phyloP scores from a whole-genome alignment of 495 filamentous ascomycete species.

The Achaetomiella virescens region DNA sequence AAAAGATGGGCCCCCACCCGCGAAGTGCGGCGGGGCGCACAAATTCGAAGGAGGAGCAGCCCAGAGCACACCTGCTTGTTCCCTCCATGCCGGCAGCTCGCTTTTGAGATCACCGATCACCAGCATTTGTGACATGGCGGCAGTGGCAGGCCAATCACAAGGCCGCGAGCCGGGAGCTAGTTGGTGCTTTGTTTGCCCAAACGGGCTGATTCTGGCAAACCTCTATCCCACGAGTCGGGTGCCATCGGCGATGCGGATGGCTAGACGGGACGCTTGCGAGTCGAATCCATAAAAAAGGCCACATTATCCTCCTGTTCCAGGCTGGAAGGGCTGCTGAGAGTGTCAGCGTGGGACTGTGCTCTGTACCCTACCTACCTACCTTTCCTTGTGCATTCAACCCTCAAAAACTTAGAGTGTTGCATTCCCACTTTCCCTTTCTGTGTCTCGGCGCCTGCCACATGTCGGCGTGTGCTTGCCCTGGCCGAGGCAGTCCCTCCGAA shows the following conservation, averaged over 20 bases:
- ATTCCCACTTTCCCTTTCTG: not conserved
- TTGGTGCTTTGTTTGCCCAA: not conserved
- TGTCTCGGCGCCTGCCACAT: not conserved
- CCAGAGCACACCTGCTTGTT: not conserved
- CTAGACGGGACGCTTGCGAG: too few relatives aligned
- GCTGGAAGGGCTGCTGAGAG: too few relatives aligned
- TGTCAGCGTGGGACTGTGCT: too few relatives aligned
- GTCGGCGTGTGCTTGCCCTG: not conserved
- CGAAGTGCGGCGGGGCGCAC: constrained; percentile 10
- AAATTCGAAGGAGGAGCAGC: constrained; percentile 1
- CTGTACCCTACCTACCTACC: too few relatives aligned
- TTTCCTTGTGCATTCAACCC: too few relatives aligned
- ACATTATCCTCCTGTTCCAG: too few relatives aligned
- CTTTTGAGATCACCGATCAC: not conserved
- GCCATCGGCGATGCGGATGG: too few relatives aligned
- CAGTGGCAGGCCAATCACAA: constrained; percentile 11
- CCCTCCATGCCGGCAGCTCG: not conserved
- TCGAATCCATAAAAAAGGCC: too few relatives aligned
- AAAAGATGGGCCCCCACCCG: not conserved
- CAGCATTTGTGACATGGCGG: constrained; percentile 10
- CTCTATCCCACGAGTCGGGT: too few relatives aligned
- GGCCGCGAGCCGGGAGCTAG: not conserved
- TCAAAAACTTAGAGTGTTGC: not conserved
- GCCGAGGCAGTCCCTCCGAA: not conserved
- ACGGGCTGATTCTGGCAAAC: not conserved